A percentile compares a stretch with the other conserved stretches of the same genome.
phyloP scores from a whole-genome alignment of 1,139 yeast species.

The Debaryomycetaceae sp. region DNA sequence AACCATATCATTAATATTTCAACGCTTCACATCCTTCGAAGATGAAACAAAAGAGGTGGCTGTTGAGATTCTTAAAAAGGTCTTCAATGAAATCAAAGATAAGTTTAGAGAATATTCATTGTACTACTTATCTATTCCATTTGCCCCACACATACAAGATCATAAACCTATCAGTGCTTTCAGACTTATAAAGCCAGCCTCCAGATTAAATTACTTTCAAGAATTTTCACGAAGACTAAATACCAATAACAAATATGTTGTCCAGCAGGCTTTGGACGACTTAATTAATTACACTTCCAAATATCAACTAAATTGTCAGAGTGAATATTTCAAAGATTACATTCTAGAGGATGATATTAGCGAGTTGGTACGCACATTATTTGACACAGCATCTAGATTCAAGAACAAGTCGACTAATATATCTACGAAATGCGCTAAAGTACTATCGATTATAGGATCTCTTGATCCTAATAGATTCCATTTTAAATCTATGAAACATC shows the following conservation, averaged over 20 bases:
- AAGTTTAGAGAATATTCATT: conserved; percentile 41
- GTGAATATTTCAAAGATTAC: conserved; percentile 29
- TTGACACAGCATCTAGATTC: conserved; percentile 60
- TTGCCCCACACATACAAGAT: conserved; percentile 35
- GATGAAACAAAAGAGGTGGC: conserved; percentile 45
- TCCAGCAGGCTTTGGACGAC: conserved; percentile 73
- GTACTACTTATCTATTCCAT: conserved; percentile 50
- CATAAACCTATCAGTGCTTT: conserved; percentile 11
- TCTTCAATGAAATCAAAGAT: conserved; percentile 33
- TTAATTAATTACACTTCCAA: conserved; percentile 48
- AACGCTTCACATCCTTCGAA: conserved; percentile 56
- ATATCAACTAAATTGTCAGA: conserved; percentile 48
- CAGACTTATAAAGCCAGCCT: conserved; percentile 21
- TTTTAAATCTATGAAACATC: conserved; percentile 41
- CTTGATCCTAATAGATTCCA: conserved; percentile 64
- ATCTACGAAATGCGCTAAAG: conserved; percentile 59
- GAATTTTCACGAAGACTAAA: conserved; percentile 56
- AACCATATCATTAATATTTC: conserved; percentile 49
- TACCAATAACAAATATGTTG: conserved; percentile 73
- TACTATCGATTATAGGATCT: conserved; percentile 76
- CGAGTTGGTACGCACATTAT: conserved; percentile 49
- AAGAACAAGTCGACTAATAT: conserved; percentile 47
- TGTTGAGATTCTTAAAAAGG: conserved; percentile 38
- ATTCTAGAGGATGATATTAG: conserved; percentile 33
- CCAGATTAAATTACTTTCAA: conserved; percentile 33